These are phyloP conservation scores for Serendipita sp. DNA, from an alignment of 768 basidiomycete genomes.

Conservation along the genomic window DNA sequence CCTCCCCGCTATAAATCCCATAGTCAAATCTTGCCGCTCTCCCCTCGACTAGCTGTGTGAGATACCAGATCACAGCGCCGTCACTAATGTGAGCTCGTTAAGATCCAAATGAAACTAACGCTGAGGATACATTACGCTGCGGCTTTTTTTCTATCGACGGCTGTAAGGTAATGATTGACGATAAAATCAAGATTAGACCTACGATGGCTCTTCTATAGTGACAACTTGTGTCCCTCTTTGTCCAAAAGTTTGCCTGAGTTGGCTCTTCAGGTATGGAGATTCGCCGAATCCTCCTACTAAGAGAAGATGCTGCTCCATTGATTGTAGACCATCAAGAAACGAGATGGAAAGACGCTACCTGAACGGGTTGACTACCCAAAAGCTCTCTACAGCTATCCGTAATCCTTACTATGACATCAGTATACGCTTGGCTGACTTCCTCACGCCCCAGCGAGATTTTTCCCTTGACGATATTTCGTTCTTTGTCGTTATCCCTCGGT, in stretches of 20 bases:
- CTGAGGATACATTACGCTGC: not conserved
- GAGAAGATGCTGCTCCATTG: not conserved
- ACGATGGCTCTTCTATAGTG: not conserved
- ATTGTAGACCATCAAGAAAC: not conserved
- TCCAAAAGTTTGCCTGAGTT: not conserved
- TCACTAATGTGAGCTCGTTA: not conserved
- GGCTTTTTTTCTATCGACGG: not conserved
- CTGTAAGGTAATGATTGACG: too few species aligned
- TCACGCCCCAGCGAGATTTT: not conserved
- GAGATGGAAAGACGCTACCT: not conserved
- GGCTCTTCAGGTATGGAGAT: not conserved
- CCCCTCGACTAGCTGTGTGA: not conserved
- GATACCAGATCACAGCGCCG: conserved; percentile 3
- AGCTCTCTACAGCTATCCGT: not conserved
- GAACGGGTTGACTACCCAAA: not conserved
- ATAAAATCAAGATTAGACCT: not conserved
- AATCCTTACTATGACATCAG: not conserved
- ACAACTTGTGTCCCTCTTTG: not conserved
- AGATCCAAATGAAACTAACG: not conserved
- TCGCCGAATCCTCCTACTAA: not conserved
- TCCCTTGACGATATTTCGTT: not conserved
- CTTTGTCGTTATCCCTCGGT: conserved; percentile 6
- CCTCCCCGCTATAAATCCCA: not conserved
- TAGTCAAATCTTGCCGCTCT: not conserved
- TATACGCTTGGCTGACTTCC: not conserved